A percentile compares a stretch with the other conserved stretches of the same genome.
phyloP scores from a whole-genome alignment of 345 rosid species.

The Melastoma malabathricum region DNA sequence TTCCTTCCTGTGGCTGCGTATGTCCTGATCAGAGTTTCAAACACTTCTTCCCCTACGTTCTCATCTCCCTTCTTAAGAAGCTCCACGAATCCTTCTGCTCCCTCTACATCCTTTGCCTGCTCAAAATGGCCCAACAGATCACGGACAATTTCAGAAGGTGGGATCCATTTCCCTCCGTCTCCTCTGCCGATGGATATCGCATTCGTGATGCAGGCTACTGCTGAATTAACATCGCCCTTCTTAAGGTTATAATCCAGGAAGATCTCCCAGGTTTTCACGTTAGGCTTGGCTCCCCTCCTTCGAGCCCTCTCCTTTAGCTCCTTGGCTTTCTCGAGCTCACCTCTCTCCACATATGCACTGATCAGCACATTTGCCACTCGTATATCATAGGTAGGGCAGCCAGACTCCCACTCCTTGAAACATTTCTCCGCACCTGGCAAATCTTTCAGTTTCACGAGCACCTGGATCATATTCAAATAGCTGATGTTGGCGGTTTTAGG shows the following conservation, averaged over 20 bases:
- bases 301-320: slow-evolving; percentile 55
- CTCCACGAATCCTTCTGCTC: slow-evolving; percentile 67
- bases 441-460: slow-evolving; percentile 71
- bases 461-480: slow-evolving; percentile 89
- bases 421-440: slow-evolving; percentile 83
- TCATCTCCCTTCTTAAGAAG: slow-evolving; percentile 62
- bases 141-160: slow-evolving; percentile 37
- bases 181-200: slow-evolving; percentile 61
- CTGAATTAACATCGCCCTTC: slow-evolving; percentile 34
- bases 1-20: slow-evolving; percentile 77
- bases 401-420: slow-evolving; percentile 76
- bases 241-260: slow-evolving; percentile 52
- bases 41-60: slow-evolving; percentile 41
- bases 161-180: slow-evolving; percentile 67
- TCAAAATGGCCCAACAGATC: slow-evolving; percentile 59
- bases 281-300: slow-evolving; percentile 56
- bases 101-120: slow-evolving; percentile 59
- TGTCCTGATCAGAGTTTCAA: slow-evolving; percentile 72
- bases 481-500: slow-evolving; percentile 61
- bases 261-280: slow-evolving; percentile 79
- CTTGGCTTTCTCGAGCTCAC: slow-evolving; percentile 48
- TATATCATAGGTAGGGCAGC: slow-evolving; percentile 56
- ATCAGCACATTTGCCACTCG: slow-evolving; percentile 60
- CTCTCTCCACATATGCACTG: slow-evolving; percentile 51
- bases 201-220: slow-evolving; percentile 52